Base-by-base conservation (phyloP, 345 rosid genomes). In the Passiflora organensis region DNA sequence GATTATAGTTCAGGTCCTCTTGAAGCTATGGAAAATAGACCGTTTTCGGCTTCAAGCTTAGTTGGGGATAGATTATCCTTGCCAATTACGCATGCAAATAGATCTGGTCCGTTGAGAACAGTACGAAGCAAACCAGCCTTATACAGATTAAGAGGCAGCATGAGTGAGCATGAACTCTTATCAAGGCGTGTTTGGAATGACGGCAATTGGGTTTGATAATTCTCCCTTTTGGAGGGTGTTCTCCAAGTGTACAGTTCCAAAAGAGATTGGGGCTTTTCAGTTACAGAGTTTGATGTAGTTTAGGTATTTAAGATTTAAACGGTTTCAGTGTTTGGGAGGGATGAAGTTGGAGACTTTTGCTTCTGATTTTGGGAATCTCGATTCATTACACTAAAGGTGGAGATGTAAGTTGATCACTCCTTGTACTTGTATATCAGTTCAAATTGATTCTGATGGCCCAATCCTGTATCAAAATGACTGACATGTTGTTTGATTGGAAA, bases 21-120 rank as follows among this genome's bases (percentile, higher is more conserved):
- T 0, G 91, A 86, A 36, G 87, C 80, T 41, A 71, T 59, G 59
- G 87, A 77, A 69, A 89, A 89, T 76, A 75, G 89, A 50, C 78
- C 78, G n/a, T 75, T 80, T 50, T 93, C 96, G 5, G 66, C 77
- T 43, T 74, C 89, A 1, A 76, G 87, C 66, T 74, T 83, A 51
- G 51, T 28, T 0, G 85, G 76, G 15, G 84, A 74, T 43, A 68
- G 76, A 39, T 17, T 78, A 58, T 74, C 84, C 2, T 71, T 81
- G 22, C 80, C 89, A 14, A 14, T 72, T 34, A 58, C 81, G 68
- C 96, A 82, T 32, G 83, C 88, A 46, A 94, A 87, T 78, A 72
- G 96, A 56, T 94, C 99, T 1, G 97, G 99, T 22, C 99, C 99
- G 1, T 71, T 94, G 62, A 78, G 88, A 56, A 87, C 95, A 0